Evolutionary conservation across 2,329 filamentous ascomycete species (phyloP).

Genomic region (Setomelanomma holmii): DNA sequence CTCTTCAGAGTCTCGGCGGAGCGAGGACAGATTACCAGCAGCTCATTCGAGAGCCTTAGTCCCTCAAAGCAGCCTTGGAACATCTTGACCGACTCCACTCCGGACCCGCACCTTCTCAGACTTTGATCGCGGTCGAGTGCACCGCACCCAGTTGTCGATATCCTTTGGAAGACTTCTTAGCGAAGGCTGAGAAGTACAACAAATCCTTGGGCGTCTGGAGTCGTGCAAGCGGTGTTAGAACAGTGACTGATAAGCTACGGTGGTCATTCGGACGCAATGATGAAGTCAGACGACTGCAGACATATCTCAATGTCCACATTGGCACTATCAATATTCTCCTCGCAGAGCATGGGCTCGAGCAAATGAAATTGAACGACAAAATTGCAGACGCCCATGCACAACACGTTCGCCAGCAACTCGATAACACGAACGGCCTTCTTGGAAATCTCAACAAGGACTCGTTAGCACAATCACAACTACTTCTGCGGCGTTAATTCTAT

Average conservation of each 20-base stretch:
- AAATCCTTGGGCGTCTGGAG: conserved; percentile 5
- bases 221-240: background rate
- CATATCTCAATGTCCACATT: conserved; percentile 12
- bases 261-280: conserved; percentile 3
- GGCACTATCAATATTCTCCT: conserved; percentile 12
- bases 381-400: background rate
- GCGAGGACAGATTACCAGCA: conserved; percentile 18
- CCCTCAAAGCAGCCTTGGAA: conserved; percentile 7
- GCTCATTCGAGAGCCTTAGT: conserved; percentile 9
- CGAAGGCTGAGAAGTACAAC: conserved; percentile 11
- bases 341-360: conserved; percentile 1
- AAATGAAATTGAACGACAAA: background rate
- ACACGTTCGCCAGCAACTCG: background rate
- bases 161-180: conserved; percentile 12
- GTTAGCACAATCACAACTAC: background rate
- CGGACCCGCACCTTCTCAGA: background rate
- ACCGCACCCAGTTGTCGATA: conserved; percentile 10
- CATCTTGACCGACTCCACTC: conserved; percentile 10
- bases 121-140: conserved; percentile 6
- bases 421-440: background rate
- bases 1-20: conserved; percentile 5
- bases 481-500: background rate
- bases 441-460: background rate
- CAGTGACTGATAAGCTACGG: conserved; percentile 3
- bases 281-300: conserved; percentile 2